A percentile compares a stretch with the other conserved stretches of the same genome.
phyloP scores from a whole-genome alignment of 2,329 filamentous ascomycete genomes.

The Talaromyces funiculosus region DNA sequence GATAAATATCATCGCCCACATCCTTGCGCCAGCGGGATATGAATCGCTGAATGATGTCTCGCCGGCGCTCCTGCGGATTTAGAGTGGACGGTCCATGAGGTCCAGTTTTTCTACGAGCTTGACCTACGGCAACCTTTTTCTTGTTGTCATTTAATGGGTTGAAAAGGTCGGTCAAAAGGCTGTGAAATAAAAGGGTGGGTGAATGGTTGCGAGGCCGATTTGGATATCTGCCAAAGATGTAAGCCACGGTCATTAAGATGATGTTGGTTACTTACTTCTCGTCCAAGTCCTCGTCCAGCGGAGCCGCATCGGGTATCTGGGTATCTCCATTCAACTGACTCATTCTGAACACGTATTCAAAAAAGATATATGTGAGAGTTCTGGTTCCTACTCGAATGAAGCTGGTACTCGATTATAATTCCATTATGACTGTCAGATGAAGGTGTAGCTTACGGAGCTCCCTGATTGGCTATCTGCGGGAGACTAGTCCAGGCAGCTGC shows the following conservation, averaged over 20 bases:
- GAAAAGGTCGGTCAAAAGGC: constrained; percentile 72
- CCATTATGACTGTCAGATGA: background rate
- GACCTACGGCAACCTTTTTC: constrained; percentile 55
- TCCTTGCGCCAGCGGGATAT: constrained; percentile 80
- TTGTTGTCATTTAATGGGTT: constrained; percentile 74
- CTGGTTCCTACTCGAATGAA: background rate
- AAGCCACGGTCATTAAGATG: background rate
- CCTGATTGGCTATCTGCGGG: background rate
- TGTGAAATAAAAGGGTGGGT: constrained; percentile 74
- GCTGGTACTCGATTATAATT: background rate
- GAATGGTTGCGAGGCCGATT: constrained; percentile 75
- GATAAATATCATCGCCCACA: constrained; percentile 89
- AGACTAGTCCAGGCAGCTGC: background rate
- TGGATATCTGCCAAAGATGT: constrained; percentile 57
- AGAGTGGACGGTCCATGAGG: constrained; percentile 52
- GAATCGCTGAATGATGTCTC: constrained; percentile 78
- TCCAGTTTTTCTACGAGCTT: constrained; percentile 53
- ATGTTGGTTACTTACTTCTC: constrained; percentile 35
- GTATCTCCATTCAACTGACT: background rate
- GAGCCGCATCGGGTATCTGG: constrained; percentile 11
- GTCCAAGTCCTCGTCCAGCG: constrained; percentile 39
- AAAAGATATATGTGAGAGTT: background rate
- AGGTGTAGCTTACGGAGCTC: background rate
- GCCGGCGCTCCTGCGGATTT: constrained; percentile 70
- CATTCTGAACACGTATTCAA: background rate